A percentile compares a stretch with the other conserved stretches of the same genome.
Conservation (phyloP, 495 filamentous ascomycete species). For the Tirmania nivea region DNA sequence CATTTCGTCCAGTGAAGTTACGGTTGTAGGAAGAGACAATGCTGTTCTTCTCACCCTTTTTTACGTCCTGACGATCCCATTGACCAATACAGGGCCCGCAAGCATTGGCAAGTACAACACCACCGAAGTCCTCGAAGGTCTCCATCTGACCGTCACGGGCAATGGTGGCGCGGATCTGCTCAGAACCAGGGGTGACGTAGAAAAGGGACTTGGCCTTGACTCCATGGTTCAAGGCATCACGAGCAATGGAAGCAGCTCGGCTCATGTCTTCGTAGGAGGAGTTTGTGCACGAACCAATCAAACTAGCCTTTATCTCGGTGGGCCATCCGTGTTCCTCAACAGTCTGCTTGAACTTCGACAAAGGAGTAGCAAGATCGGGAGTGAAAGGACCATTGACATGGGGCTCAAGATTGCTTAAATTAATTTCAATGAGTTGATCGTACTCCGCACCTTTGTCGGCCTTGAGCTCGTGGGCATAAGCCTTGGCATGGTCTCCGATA, state of each 20-base stretch:
- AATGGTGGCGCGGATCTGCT: constrained; percentile 94
- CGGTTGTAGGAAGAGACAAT: constrained; percentile 95
- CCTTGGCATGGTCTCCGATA: constrained; percentile 74
- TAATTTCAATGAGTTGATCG: constrained; percentile 89
- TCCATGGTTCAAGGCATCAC: constrained; percentile 81
- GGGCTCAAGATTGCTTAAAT: constrained; percentile 83
- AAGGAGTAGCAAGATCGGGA: constrained; percentile 93
- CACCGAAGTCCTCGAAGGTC: constrained; percentile 94
- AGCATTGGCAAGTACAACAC: constrained; percentile 88
- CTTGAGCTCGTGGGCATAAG: constrained; percentile 65
- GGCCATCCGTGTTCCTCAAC: constrained; percentile 92
- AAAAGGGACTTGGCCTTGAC: constrained; percentile 86
- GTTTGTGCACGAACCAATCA: constrained; percentile 98
- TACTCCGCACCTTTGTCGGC: constrained; percentile 91
- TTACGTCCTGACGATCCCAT: constrained; percentile 86
- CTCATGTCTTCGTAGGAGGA: constrained; percentile 99
- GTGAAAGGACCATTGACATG: constrained; percentile 99
- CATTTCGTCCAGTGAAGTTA: constrained; percentile 99
- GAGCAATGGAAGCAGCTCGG: constrained; percentile 82
- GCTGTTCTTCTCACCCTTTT: constrained; percentile 93
- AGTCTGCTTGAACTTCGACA: constrained; percentile 91
- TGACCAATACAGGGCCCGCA: constrained; percentile 67
- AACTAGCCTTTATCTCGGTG: constrained; percentile 86
- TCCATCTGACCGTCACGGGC: constrained; percentile 83
- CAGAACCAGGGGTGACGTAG: constrained; percentile 87